These are phyloP conservation scores for Capniomyces stellatus DNA, from an alignment of 371 early-diverging fungal genomes.

Conservation along the genomic window DNA sequence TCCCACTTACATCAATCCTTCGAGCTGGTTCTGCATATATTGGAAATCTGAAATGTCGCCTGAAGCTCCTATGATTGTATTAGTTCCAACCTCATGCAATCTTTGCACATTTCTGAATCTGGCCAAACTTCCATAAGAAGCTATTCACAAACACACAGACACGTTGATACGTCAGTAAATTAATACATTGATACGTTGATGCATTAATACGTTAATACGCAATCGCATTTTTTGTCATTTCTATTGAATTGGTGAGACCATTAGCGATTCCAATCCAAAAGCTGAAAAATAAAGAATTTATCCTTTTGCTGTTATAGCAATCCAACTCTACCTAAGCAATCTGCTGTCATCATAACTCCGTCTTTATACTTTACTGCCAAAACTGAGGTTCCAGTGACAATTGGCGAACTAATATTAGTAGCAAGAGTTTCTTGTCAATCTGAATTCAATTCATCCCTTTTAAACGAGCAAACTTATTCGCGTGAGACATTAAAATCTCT, in stretches of 20 bases:
- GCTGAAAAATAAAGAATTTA: no score
- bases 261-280: no score
- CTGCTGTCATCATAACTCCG: constrained; percentile 95
- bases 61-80: constrained; percentile 75
- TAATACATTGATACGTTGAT: no score
- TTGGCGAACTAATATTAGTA: constrained; percentile 41
- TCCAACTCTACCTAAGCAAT: constrained; percentile 79
- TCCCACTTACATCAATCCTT: constrained; percentile 47
- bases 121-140: constrained; percentile 91
- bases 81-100: constrained; percentile 57
- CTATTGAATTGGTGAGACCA: no score
- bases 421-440: background rate
- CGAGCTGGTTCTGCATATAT: constrained; percentile 69
- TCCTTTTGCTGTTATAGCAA: no score
- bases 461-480: background rate
- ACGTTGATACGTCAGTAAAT: no score
- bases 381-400: constrained; percentile 94
- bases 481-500: background rate
- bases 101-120: constrained; percentile 85
- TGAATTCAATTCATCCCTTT: background rate
- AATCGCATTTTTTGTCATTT: no score
- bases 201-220: no score
- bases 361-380: constrained; percentile 91
- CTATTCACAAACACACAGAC: no score
- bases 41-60: constrained; percentile 95